Conservation (phyloP, 2,329 filamentous ascomycete species). For the Fusarium equiseti region DNA sequence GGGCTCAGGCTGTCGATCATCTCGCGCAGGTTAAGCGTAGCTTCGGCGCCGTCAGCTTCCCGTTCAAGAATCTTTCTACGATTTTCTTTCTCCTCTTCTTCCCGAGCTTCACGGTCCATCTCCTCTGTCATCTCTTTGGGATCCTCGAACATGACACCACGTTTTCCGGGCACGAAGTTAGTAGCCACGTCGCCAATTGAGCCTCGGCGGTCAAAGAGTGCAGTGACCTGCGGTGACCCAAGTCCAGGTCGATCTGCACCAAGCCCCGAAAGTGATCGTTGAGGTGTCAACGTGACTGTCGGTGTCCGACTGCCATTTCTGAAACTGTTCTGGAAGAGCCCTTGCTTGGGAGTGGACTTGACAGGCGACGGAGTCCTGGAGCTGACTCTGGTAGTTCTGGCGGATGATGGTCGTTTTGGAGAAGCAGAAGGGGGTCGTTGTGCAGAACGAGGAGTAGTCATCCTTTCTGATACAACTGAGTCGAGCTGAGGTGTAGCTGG, state of each 20-base stretch:
- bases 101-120: slow-evolving; percentile 68
- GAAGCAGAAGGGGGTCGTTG: slow-evolving; percentile 36
- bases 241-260: slow-evolving; percentile 78
- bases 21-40: slow-evolving; percentile 76
- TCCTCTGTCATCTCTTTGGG: slow-evolving; percentile 72
- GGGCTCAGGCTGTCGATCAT: slow-evolving; percentile 84
- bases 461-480: slow-evolving; percentile 28
- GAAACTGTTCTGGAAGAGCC: slow-evolving; percentile 66
- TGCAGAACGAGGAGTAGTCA: slow-evolving; percentile 19
- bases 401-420: slow-evolving; percentile 31
- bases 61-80: slow-evolving; percentile 67
- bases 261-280: slow-evolving; percentile 72
- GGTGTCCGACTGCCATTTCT: slow-evolving; percentile 70
- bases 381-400: slow-evolving; percentile 23
- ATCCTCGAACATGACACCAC: slow-evolving; percentile 72
- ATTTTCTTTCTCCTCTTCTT: slow-evolving; percentile 72
- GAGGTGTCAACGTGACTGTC: slow-evolving; percentile 68
- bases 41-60: slow-evolving; percentile 63
- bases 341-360: slow-evolving; percentile 46
- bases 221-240: slow-evolving; percentile 80
- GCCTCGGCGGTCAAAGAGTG: slow-evolving; percentile 75
- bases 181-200: slow-evolving; percentile 77
- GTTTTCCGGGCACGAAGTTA: slow-evolving; percentile 69
- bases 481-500: slow-evolving; percentile 38
- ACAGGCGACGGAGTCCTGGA: slow-evolving; percentile 44